Conservation (phyloP, 805 yeast species). For the Sungouiozyma ichnusensis region DNA sequence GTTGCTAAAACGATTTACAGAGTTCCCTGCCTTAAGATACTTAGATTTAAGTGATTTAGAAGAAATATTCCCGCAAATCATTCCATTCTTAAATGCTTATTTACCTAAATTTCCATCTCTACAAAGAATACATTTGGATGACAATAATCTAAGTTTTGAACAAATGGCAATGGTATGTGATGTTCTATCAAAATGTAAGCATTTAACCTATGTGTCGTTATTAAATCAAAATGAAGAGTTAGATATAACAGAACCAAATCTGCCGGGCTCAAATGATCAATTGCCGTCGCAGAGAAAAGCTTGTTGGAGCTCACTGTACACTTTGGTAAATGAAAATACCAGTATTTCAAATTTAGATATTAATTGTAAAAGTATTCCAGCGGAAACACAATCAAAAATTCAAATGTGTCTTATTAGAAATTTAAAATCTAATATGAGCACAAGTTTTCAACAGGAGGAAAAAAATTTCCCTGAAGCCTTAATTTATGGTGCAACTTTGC, state of each 20-base stretch:
- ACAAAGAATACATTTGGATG: slow-evolving; percentile 60
- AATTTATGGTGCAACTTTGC: slow-evolving; percentile 63
- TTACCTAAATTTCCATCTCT: slow-evolving; percentile 60
- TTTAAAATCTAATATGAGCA: slow-evolving; percentile 50
- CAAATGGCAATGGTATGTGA: slow-evolving; percentile 54
- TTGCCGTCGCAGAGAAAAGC: slow-evolving; percentile 40
- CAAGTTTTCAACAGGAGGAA: slow-evolving; percentile 27
- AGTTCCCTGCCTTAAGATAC: slow-evolving; percentile 50
- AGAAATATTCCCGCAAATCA: slow-evolving; percentile 51
- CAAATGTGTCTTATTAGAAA: slow-evolving; percentile 77
- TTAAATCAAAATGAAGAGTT: slow-evolving; percentile 37
- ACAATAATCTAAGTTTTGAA: slow-evolving; percentile 46
- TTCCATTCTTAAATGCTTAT: slow-evolving; percentile 46
- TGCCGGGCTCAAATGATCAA: neutral
- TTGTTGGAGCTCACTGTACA: slow-evolving; percentile 48
- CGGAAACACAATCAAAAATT: slow-evolving; percentile 53
- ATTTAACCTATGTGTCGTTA: slow-evolving; percentile 59
- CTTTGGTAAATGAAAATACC: slow-evolving; percentile 55
- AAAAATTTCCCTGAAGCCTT: slow-evolving; percentile 42
- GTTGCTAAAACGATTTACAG: slow-evolving; percentile 41
- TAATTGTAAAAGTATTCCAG: slow-evolving; percentile 52
- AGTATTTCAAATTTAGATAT: slow-evolving; percentile 60
- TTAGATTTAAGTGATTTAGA: slow-evolving; percentile 69
- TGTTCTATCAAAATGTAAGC: slow-evolving; percentile 56
- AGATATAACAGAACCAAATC: neutral